A percentile compares a stretch with the other conserved stretches of the same genome.
phyloP scores from a whole-genome alignment of 768 basidiomycete species.

The Daedalea quercina region DNA sequence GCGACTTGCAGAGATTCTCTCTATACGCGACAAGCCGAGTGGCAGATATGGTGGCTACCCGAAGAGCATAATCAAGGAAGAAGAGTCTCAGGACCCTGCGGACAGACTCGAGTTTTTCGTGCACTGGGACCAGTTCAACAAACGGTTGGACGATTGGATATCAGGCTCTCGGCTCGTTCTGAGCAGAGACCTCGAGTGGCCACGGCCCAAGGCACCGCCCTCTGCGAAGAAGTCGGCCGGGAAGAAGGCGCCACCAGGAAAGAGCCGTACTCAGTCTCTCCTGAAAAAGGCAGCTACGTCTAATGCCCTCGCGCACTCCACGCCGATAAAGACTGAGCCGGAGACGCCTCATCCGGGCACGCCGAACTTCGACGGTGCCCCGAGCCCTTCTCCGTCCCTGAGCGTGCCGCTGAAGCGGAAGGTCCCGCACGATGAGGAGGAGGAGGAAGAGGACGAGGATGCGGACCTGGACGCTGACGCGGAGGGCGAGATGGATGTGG shows the following conservation, averaged over 20 bases:
- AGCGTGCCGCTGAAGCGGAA: conserved; percentile 63
- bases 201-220: conserved; percentile 70
- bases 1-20: conserved; percentile 91
- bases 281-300: conserved; percentile 61
- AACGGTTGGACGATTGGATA: conserved; percentile 98
- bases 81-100: conserved; percentile 49
- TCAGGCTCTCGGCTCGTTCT: conserved; percentile 81
- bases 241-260: conserved; percentile 65
- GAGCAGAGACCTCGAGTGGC: conserved; percentile 88
- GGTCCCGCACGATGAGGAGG: conserved; percentile 53
- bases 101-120: conserved; percentile 94
- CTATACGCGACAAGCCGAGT: conserved; percentile 81
- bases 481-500: conserved; percentile 41
- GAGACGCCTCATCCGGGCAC: conserved; percentile 19
- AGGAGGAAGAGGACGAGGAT: conserved; percentile 28
- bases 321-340: conserved; percentile 14
- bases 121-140: conserved; percentile 99
- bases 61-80: conserved; percentile 33
- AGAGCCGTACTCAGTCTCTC: conserved; percentile 42
- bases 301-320: conserved; percentile 24
- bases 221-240: conserved; percentile 42
- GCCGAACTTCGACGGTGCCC: conserved; percentile 22
- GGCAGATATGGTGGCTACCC: conserved; percentile 50
- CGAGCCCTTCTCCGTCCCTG: conserved; percentile 53
- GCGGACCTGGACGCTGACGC: conserved; percentile 47